Percentiles rank a stretch among this genome's conserved stretches.
These are phyloP conservation scores for Pseudogymnoascus sp. DNA, from an alignment of 2,329 filamentous ascomycete genomes.

Conservation along the genomic window DNA sequence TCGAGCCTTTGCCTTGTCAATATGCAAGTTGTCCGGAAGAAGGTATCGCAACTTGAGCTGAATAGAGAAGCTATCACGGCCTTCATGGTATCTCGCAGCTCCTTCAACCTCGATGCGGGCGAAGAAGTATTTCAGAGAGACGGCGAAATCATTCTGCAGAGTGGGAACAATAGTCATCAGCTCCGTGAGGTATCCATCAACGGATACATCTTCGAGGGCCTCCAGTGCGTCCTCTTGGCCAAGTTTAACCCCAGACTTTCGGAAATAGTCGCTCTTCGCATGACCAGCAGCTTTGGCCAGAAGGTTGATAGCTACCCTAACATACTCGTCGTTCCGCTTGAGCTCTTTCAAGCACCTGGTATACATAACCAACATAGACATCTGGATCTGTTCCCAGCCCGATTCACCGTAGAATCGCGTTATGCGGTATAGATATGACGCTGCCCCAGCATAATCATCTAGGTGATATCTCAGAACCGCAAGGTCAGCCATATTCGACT, in stretches of 20 bases:
- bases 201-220: constrained; percentile 15
- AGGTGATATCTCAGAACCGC: constrained; percentile 74
- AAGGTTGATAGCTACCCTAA: constrained; percentile 65
- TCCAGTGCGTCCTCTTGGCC: constrained; percentile 11
- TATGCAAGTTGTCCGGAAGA: constrained; percentile 57
- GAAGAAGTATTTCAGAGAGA: constrained; percentile 68
- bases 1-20: constrained; percentile 57
- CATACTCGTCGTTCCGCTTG: constrained; percentile 68
- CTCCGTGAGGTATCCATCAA: constrained; percentile 24
- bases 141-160: constrained; percentile 52
- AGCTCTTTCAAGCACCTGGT: constrained; percentile 72
- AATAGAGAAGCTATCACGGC: constrained; percentile 67
- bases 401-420: constrained; percentile 70
- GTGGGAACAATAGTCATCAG: constrained; percentile 23
- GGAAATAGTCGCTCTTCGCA: constrained; percentile 40
- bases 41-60: constrained; percentile 61
- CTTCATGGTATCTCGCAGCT: constrained; percentile 58
- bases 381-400: constrained; percentile 71
- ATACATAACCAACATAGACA: constrained; percentile 80
- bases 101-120: constrained; percentile 58
- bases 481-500: constrained; percentile 73
- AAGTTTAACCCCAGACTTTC: constrained; percentile 24
- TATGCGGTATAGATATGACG: constrained; percentile 68
- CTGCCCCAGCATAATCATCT: constrained; percentile 64
- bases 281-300: constrained; percentile 56